Evolutionary conservation across 2,329 filamentous ascomycete genomes (phyloP), one percentile per base, ranked within the genome.

Genomic region (Neoarthrinium moseri): DNA sequence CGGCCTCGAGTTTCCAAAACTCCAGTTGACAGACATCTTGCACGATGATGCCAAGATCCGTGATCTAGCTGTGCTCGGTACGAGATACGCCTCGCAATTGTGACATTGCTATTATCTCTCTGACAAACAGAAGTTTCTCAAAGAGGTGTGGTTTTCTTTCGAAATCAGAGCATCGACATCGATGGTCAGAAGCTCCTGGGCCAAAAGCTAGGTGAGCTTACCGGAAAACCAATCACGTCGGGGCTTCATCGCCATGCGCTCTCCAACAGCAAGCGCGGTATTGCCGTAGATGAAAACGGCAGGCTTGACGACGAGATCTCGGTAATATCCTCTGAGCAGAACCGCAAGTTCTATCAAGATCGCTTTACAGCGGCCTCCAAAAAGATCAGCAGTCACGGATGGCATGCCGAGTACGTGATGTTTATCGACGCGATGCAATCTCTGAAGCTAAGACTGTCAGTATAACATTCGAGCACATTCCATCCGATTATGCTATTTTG

Each of bases 91-190:
- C 26, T 29, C 26, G n/a, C 26, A 29, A 7, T n/a, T 29, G 8
- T 29, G n/a, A 29, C 26, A 35, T 15, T 11, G 32, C 15, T 7
- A 35, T 35, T 18, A n/a, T n/a, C n/a, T n/a, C n/a, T n/a, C n/a
- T n/a, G n/a, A n/a, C n/a, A n/a, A n/a, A n/a, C n/a, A n/a, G 7
- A 35, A 75, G 75, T 78, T 39, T 78, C 74, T 2, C 69, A 75
- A 49, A 67, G 74, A 6, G 74, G 75, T 1, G 74, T 80, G 0
- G 71, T 78, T 15, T 78, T 79, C 61, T 77, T 78, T 62, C 72
- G 75, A 36, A 69, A 70, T 35, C 75, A 80, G 50, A 65, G 74
- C 52, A 62, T 80, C 11, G 68, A 65, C 39, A 68, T 77, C 34
- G 66, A 74, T 4, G 63, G 74, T 12, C 76, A 80, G 51, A 81